A percentile compares a stretch with the other conserved stretches of the same genome.
Evolutionary conservation across 768 basidiomycete genomes (phyloP).

Genomic region (Mycena epipterygia): DNA sequence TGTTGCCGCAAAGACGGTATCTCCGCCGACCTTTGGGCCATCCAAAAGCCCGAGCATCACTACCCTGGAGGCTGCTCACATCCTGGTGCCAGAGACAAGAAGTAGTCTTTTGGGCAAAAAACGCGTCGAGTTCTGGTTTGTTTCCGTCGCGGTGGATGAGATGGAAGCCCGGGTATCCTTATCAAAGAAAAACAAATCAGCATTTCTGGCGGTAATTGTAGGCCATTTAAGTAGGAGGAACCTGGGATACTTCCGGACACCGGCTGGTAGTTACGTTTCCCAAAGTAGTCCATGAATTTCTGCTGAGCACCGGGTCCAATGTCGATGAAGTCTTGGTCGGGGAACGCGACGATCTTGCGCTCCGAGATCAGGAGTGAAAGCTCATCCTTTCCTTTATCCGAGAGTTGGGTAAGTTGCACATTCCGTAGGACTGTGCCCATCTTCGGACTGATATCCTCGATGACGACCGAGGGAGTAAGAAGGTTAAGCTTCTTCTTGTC

Average conservation of each 20-base stretch:
- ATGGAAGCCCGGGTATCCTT: conserved; percentile 38
- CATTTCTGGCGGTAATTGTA: too few species aligned
- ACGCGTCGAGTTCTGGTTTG: conserved; percentile 32
- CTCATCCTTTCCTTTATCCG: conserved; percentile 34
- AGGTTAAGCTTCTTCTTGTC: conserved; percentile 30
- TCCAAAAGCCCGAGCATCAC: conserved; percentile 39
- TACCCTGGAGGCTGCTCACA: conserved; percentile 41
- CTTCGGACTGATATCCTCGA: conserved; percentile 31
- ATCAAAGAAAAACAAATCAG: background rate
- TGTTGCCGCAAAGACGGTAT: conserved; percentile 39
- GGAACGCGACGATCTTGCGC: conserved; percentile 38
- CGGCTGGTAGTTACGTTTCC: conserved; percentile 32
- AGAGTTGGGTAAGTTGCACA: conserved; percentile 28
- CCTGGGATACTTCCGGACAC: conserved; percentile 33
- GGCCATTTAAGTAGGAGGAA: background rate
- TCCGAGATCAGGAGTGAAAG: conserved; percentile 37
- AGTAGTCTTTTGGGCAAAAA: conserved; percentile 40
- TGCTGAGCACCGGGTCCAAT: conserved; percentile 33
- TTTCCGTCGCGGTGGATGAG: conserved; percentile 40
- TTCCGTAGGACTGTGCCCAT: conserved; percentile 37
- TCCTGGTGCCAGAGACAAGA: conserved; percentile 42
- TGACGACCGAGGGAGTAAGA: conserved; percentile 8
- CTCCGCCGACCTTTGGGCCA: conserved; percentile 39
- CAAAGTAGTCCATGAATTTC: too few species aligned
- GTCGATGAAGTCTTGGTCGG: conserved; percentile 36